A percentile compares a stretch with the other conserved stretches of the same genome.
These are phyloP conservation scores for Gleditsia sinensis DNA, from an alignment of 306 rosid species.

Conservation along the genomic window DNA sequence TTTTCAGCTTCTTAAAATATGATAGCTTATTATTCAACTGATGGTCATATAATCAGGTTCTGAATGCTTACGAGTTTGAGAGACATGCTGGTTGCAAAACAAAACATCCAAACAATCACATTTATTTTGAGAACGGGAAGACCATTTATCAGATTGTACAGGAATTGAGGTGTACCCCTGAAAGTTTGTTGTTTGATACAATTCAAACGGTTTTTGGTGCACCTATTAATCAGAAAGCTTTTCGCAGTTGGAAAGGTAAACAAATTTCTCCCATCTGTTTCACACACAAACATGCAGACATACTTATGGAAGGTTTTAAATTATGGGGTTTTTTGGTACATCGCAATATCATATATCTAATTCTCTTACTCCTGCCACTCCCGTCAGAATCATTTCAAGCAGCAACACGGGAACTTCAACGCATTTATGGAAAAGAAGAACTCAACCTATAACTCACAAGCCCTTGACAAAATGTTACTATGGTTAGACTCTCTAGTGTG, in stretches of 20 bases:
- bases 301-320: neutral
- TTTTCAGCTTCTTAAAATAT: neutral
- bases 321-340: neutral
- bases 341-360: neutral
- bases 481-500: neutral
- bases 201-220: constrained; percentile 15
- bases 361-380: neutral
- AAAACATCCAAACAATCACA: constrained; percentile 73
- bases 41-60: constrained; percentile 42
- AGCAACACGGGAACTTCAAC: constrained; percentile 6
- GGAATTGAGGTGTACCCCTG: constrained; percentile 65
- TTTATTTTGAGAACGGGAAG: constrained; percentile 51
- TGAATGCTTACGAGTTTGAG: constrained; percentile 74
- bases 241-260: constrained; percentile 13
- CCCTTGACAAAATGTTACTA: neutral
- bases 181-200: constrained; percentile 19
- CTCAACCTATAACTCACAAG: neutral
- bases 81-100: constrained; percentile 73
- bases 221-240: constrained; percentile 3
- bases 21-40: neutral
- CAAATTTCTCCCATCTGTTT: neutral
- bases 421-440: constrained; percentile 1
- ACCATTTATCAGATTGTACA: constrained; percentile 62
- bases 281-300: neutral
- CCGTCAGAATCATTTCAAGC: constrained; percentile 10